Percentiles rank a stretch among this genome's conserved stretches.
Conservation (phyloP, 352 stramenopile species). For the Phytopythium boreale region DNA sequence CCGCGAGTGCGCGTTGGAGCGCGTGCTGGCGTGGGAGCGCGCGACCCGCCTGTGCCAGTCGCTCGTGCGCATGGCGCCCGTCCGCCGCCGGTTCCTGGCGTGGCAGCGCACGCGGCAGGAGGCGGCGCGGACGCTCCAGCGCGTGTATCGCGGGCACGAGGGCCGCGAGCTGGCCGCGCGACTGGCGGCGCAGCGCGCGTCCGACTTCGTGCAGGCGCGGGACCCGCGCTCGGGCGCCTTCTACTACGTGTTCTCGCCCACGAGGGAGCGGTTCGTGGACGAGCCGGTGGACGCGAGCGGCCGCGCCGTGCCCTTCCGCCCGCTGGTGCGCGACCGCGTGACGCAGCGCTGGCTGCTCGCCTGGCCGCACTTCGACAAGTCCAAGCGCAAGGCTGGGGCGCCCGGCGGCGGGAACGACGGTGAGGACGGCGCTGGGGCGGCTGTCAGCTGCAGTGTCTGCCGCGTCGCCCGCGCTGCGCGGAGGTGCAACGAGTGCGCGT, state of each 20-base stretch:
- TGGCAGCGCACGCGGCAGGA: slow-evolving; percentile 31
- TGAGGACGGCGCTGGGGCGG: slow-evolving; percentile 4
- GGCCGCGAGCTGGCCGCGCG: slow-evolving; percentile 34
- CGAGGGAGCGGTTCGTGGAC: slow-evolving; percentile 54
- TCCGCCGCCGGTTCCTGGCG: slow-evolving; percentile 48
- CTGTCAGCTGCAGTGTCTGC: slow-evolving; percentile 48
- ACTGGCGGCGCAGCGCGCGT: slow-evolving; percentile 57
- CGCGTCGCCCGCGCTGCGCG: slow-evolving; percentile 51
- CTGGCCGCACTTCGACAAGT: slow-evolving; percentile 53
- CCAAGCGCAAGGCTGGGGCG: not conserved
- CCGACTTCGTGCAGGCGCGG: slow-evolving; percentile 64
- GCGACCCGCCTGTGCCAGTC: slow-evolving; percentile 47
- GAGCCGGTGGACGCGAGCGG: slow-evolving; percentile 56
- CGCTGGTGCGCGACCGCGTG: slow-evolving; percentile 68
- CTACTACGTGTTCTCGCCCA: slow-evolving; percentile 68
- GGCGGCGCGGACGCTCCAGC: slow-evolving; percentile 48
- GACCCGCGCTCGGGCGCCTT: slow-evolving; percentile 51
- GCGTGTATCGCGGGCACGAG: slow-evolving; percentile 39
- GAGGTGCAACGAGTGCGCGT: slow-evolving; percentile 70
- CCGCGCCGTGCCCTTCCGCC: slow-evolving; percentile 49
- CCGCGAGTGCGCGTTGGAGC: slow-evolving; percentile 54
- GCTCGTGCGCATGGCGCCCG: slow-evolving; percentile 53
- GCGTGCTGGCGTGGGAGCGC: slow-evolving; percentile 50
- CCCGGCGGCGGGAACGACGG: not conserved
- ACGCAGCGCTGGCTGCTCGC: slow-evolving; percentile 69